These are phyloP conservation scores for Acacia melanoxylon DNA, from an alignment of 306 rosid genomes.

Conservation along the genomic window DNA sequence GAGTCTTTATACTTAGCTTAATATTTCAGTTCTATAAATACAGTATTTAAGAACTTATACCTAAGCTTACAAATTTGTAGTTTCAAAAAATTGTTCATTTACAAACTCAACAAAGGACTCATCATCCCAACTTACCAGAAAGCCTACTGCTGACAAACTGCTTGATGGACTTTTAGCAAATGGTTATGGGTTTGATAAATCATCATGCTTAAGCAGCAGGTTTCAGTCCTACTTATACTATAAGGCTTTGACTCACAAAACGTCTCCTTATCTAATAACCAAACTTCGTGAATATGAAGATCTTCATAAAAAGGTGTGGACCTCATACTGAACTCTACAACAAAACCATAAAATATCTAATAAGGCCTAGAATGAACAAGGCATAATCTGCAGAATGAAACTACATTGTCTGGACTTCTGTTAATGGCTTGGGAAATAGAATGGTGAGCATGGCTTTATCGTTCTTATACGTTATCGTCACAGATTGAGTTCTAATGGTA, in stretches of 20 bases:
- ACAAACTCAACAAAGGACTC: not conserved
- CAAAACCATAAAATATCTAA: slow-evolving; percentile 5
- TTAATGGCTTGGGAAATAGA: not conserved
- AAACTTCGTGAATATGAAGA: slow-evolving; percentile 50
- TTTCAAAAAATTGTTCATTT: not conserved
- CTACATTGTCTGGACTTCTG: not conserved
- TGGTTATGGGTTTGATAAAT: slow-evolving; percentile 34
- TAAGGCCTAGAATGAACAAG: not conserved
- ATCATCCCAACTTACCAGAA: not conserved
- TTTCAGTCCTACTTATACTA: slow-evolving; percentile 42
- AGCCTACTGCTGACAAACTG: slow-evolving; percentile 24
- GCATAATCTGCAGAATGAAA: not conserved
- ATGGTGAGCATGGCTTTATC: not conserved
- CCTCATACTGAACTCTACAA: slow-evolving; percentile 44
- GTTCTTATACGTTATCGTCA: not conserved
- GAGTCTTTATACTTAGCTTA: not conserved
- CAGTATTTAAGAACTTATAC: not conserved
- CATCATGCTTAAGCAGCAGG: slow-evolving; percentile 44
- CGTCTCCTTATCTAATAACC: slow-evolving; percentile 45
- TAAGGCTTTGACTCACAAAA: slow-evolving; percentile 31
- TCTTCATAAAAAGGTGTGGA: slow-evolving; percentile 47
- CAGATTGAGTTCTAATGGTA: not conserved
- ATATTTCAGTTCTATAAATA: not conserved
- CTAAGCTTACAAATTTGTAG: not conserved
- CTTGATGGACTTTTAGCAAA: slow-evolving; percentile 30